Base-by-base conservation (phyloP, 2,329 filamentous ascomycete species). In the Coniochaeta sp. region DNA sequence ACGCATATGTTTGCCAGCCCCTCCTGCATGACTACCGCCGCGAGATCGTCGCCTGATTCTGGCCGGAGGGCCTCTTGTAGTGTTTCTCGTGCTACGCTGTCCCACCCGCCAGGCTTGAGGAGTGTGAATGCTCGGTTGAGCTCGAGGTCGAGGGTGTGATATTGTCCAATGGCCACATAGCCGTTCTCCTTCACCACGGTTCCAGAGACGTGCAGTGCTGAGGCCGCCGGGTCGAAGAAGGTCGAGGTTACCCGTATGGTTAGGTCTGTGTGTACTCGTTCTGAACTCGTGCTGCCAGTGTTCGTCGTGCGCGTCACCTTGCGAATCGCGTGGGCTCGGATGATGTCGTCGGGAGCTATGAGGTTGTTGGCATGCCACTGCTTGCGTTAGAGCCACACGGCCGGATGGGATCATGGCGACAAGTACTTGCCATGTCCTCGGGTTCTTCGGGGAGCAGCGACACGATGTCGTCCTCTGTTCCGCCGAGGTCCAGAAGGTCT, bases 1-100 rank as follows among this genome's bases (percentile, higher is more conserved):
- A 93, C 80, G 72, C 90, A 93, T 64, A 95, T 89, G 72, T 93
- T 91, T 61, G 91, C 89, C 17, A 90, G 74, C 17, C 90, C 89
- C 68, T 98, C 93, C 68, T 96, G 90, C 89, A 99, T 93, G 26
- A 98, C 90, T 0, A 98, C 88, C 0, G 95, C 93, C 60, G 92
- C 91, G 19, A 96, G 82, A 63, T 93, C 89, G 1, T 91, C 92
- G 63, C 89, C 87, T 68, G 88, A 87, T 65, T 91, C 88, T 66
- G 90, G 86, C 67, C 90, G 87, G 16, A 93, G 81, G 0, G 92
- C 89, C 71, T 96, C 91, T 60, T 84, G 80, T 12, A 99, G 81
- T 54, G 90, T 88, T 62, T 90, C 87, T 56, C 89, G 78, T 3
- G 93, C 90, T 12, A 99, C 87, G 66, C 89, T 93, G 73, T 99